Evolutionary conservation across 148 eudicot species (phyloP).

Genomic region (Bassia scoparia): DNA sequence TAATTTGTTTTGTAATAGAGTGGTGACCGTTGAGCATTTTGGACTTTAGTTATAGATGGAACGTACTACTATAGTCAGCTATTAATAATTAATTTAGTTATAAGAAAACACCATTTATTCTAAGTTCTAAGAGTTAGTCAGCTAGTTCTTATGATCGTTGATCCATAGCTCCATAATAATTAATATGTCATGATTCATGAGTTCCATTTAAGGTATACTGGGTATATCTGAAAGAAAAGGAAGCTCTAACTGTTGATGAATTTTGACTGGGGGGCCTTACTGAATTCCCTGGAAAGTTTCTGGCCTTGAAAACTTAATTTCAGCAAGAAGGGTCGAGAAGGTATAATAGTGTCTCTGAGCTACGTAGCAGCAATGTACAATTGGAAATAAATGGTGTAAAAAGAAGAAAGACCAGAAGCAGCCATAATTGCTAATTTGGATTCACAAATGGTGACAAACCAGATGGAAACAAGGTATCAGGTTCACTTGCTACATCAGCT

Average conservation of each 20-base stretch:
- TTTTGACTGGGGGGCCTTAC: constrained; percentile 60
- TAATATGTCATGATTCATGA: too few species aligned
- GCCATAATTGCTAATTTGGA: constrained; percentile 23
- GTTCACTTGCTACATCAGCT: constrained; percentile 26
- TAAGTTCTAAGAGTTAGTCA: too few species aligned
- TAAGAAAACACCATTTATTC: too few species aligned
- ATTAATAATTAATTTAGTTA: too few species aligned
- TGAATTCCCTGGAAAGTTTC: constrained; percentile 57
- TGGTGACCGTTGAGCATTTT: too few species aligned
- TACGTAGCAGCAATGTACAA: constrained; percentile 20
- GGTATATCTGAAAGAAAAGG: constrained; percentile 60
- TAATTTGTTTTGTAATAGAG: too few species aligned
- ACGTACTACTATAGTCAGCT: too few species aligned
- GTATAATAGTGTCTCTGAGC: constrained; percentile 13
- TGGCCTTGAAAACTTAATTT: constrained; percentile 23
- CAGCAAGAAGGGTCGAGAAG: constrained; percentile 13
- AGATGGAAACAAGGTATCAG: constrained; percentile 26
- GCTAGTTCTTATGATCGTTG: too few species aligned
- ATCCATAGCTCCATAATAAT: too few species aligned
- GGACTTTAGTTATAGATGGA: too few species aligned
- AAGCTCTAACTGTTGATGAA: constrained; percentile 62
- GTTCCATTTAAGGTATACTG: constrained; percentile 94
- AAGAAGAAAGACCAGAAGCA: constrained; percentile 45
- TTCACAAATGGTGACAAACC: constrained; percentile 25
- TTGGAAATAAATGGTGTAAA: constrained; percentile 44